These are phyloP conservation scores for Phlebopus sp. DNA, from an alignment of 1,284 basidiomycete genomes.

Conservation along the genomic window DNA sequence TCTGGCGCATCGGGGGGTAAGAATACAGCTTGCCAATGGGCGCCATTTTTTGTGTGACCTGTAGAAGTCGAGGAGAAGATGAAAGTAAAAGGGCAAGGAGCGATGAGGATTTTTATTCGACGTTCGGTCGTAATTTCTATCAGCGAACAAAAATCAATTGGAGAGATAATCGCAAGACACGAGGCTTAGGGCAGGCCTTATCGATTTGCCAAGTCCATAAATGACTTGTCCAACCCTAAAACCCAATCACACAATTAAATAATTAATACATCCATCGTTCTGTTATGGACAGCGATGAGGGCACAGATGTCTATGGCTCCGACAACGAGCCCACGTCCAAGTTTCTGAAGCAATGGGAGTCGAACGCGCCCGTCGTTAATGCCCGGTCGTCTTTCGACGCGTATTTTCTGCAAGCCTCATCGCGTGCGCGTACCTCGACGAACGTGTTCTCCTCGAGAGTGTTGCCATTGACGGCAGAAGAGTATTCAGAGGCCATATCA, in stretches of 20 bases:
- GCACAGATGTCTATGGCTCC: constrained; percentile 19
- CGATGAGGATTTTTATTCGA: constrained; percentile 1
- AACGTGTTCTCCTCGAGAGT: constrained; percentile 74
- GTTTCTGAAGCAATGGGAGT: constrained; percentile 1
- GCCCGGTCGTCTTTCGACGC: constrained; percentile 68
- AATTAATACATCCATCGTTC: background rate
- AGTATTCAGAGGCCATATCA: constrained; percentile 52
- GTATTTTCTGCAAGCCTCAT: constrained; percentile 71
- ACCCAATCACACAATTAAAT: constrained; percentile 16
- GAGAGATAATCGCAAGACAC: constrained; percentile 9
- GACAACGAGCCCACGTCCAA: constrained; percentile 22
- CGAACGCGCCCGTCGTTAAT: constrained; percentile 13
- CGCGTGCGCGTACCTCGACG: constrained; percentile 67
- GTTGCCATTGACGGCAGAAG: constrained; percentile 62
- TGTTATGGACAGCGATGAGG: constrained; percentile 17
- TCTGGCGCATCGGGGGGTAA: constrained; percentile 37
- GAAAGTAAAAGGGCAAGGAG: constrained; percentile 6
- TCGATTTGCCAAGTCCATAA: constrained; percentile 23
- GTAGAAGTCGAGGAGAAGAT: constrained; percentile 9
- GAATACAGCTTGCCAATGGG: constrained; percentile 64
- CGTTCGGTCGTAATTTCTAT: constrained; percentile 20
- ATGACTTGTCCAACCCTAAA: constrained; percentile 18
- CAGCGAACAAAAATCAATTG: constrained; percentile 7
- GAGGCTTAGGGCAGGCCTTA: constrained; percentile 26
- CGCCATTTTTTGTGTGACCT: constrained; percentile 41